phyloP scores from a whole-genome alignment of 169 alveolate genomes.

The Plasmodium gaboni region DNA sequence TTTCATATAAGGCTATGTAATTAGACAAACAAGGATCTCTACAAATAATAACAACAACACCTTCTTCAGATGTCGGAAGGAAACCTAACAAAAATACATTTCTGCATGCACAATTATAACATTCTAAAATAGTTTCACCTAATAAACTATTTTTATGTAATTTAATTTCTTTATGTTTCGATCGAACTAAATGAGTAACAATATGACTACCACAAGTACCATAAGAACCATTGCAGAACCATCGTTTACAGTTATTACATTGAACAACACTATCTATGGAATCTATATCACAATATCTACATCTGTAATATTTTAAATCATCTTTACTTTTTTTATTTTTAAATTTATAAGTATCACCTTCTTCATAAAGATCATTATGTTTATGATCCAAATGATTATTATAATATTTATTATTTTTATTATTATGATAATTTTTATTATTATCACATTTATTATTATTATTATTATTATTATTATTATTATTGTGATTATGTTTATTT shows the following conservation, averaged over 20 bases:
- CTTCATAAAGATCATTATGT: no score
- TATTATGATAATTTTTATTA: not conserved
- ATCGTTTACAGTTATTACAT: constrained; percentile 84
- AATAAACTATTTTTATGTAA: constrained; percentile 87
- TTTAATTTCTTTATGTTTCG: constrained; percentile 87
- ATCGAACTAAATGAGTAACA: constrained; percentile 86
- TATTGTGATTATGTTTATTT: not conserved
- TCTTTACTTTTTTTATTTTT: constrained; percentile 21
- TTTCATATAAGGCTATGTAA: constrained; percentile 24
- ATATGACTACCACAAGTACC: constrained; percentile 86
- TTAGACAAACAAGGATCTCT: constrained; percentile 76
- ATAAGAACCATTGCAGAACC: constrained; percentile 87
- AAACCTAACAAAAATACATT: constrained; percentile 88
- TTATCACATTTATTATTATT: not conserved
- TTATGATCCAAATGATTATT: no score
- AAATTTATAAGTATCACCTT: not conserved
- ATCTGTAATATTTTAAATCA: constrained; percentile 47
- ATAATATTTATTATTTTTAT: no score
- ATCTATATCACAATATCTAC: constrained; percentile 77
- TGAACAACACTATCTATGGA: constrained; percentile 81
- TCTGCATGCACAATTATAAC: constrained; percentile 87
- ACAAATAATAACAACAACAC: constrained; percentile 84
- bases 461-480: not conserved
- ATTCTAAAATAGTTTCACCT: constrained; percentile 89
- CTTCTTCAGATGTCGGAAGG: constrained; percentile 84